Evolutionary conservation across 495 filamentous ascomycete genomes (phyloP).

Genomic region (Saxophila tyrrhenica): DNA sequence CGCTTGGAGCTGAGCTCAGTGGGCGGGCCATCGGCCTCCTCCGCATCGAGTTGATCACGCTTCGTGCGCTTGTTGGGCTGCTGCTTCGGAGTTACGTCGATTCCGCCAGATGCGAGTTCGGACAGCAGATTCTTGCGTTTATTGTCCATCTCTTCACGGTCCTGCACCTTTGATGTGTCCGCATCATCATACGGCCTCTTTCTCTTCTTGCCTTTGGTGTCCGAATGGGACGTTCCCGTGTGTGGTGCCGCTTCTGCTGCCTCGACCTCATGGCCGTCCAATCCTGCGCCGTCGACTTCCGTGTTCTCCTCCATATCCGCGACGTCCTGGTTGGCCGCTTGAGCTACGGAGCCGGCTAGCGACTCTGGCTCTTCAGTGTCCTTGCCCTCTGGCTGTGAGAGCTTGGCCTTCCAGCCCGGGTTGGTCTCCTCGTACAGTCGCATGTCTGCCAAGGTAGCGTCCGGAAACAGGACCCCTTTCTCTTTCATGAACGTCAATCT

Average conservation of each 20-base stretch:
- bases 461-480: slow-evolving; percentile 36
- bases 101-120: slow-evolving; percentile 40
- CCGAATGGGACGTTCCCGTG: not conserved
- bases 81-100: slow-evolving; percentile 31
- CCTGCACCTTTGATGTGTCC: not conserved
- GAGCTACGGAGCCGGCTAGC: too few species aligned
- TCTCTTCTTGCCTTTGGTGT: not conserved
- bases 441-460: slow-evolving; percentile 40
- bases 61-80: slow-evolving; percentile 3
- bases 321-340: too few species aligned
- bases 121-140: slow-evolving; percentile 38
- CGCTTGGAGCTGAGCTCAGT: slow-evolving; percentile 9
- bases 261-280: not conserved
- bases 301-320: too few species aligned
- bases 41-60: slow-evolving; percentile 17
- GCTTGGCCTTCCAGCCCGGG: not conserved
- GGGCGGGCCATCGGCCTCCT: slow-evolving; percentile 23
- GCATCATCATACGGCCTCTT: not conserved
- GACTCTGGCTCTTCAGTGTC: too few species aligned
- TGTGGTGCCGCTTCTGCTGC: not conserved
- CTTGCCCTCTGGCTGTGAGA: too few species aligned
- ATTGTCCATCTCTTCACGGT: slow-evolving; percentile 12
- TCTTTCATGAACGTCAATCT: slow-evolving; percentile 40
- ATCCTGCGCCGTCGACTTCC: not conserved
- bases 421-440: slow-evolving; percentile 1